Evolutionary conservation across 192 early-diverging fungal species (phyloP), one percentile per base, ranked within the genome.

Genomic region (Martensiomyces pterosporus): DNA sequence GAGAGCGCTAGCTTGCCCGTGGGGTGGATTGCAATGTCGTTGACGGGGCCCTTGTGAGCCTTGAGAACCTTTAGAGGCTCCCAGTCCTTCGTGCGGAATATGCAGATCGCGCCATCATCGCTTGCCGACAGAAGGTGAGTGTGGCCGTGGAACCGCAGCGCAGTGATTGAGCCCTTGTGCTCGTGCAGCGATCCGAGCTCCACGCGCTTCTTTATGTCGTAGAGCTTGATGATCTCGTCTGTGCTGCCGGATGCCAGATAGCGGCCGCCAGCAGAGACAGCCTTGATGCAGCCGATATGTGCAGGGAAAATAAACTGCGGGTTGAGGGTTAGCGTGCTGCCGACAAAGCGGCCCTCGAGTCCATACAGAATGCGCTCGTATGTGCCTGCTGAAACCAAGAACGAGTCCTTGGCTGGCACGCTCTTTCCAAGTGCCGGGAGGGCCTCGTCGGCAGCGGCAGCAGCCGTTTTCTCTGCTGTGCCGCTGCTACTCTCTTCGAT

Each of bases 321-420:
- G 9, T 53, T 61, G 15, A 73, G 57, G 19, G 57, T 50, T 25
- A 73, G 49, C 21, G 37, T 39, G n/a, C 47, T 34, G 19, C 50
- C 69, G 14, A 43, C 58, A 46, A 61, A 53, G 12, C 52, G 57
- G 6, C 77, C 85, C 49, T 93, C 83, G 21, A 98, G 67, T 9
- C 93, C 95, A 61, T 97, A 99, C n/a, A 99, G 76, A 18, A 98
- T 80, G 12, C 94, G 85, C 66, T 99, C 97, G 64, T 99, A 99
- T 21, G 93, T 92, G 47, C 97, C 97, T 7, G 79, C 80, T 12
- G 66, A 34, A 29, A 65, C 47, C 29, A 78, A 16, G 23, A 78
- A 70, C 23, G 55, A 34, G n/a, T 57, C 54, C 23, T 49, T 52
- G 19, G 65, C 61, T 6, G 54, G 49, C 42, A 51, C 47, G 18